Evolutionary conservation across 2,329 filamentous ascomycete genomes (phyloP).

Genomic region (Nothopassalora personata): DNA sequence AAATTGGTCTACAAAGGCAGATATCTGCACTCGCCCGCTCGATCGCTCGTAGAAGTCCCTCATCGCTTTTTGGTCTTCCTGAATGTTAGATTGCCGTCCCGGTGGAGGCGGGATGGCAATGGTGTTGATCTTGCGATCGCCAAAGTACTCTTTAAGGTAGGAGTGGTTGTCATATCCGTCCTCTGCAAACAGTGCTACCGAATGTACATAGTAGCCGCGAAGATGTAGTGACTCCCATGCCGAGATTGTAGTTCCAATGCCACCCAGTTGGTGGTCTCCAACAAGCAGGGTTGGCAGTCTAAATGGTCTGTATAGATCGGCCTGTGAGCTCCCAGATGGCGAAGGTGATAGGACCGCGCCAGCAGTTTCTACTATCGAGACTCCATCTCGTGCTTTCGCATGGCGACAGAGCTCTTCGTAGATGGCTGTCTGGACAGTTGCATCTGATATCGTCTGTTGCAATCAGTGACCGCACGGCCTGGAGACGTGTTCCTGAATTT

Average conservation of each 20-base stretch:
- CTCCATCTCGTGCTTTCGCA: conserved; percentile 44
- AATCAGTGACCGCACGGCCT: conserved; percentile 3
- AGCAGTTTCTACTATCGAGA: conserved; percentile 72
- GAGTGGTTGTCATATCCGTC: conserved; percentile 60
- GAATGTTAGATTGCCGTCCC: conserved; percentile 33
- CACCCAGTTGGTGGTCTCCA: conserved; percentile 69
- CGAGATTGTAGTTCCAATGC: conserved; percentile 73
- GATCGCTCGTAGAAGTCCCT: conserved; percentile 56
- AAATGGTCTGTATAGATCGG: conserved; percentile 69
- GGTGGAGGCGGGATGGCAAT: conserved; percentile 58
- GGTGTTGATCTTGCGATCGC: conserved; percentile 52
- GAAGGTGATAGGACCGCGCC: conserved; percentile 76
- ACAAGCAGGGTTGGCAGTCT: conserved; percentile 69
- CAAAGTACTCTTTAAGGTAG: conserved; percentile 66
- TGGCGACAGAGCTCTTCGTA: conserved; percentile 41
- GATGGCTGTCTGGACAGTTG: conserved; percentile 36
- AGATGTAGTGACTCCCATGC: conserved; percentile 72
- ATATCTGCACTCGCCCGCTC: conserved; percentile 38
- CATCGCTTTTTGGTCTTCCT: conserved; percentile 55
- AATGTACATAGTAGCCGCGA: conserved; percentile 72
- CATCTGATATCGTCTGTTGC: conserved; percentile 21
- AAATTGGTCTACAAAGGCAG: conserved; percentile 48
- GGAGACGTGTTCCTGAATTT: not conserved
- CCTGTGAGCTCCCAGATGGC: conserved; percentile 70
- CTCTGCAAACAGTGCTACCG: conserved; percentile 64